Evolutionary conservation across 75 land plant genomes (phyloP), one percentile per base, ranked within the genome.

Genomic region (Azolla pinnata): DNA sequence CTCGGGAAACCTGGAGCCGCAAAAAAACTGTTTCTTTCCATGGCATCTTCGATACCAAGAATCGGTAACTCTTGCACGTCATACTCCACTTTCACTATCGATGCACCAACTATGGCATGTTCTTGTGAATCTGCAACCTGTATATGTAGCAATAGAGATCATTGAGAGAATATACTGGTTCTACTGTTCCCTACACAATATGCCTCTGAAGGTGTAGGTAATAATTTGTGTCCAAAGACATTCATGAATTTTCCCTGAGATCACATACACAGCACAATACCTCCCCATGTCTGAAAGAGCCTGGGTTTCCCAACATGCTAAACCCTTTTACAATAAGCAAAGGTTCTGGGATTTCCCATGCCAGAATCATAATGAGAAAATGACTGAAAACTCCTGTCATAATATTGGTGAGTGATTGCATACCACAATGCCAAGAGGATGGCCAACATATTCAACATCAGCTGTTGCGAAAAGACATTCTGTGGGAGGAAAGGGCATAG

Each of bases 61-160:
- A 90, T 75, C 0, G 91, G 97, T 45, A 71, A 72, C 21, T 76
- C 92, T 33, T 79, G 83, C 19, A 55, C 66, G 25, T 74, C 85
- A 75, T 90, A 90, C 23, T 79, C 74, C 50, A 90, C 73, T 40
- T 68, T 48, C 27, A 83, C 88, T 64, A 62, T 34, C 14, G 60
- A 65, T 42, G 91, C 87, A 23, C 78, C 91, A 70, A 52, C 59
- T 63, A 71, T 72, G 14, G 96, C 96, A 65, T 69, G 48, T 29
- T 78, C 80, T 59, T 79, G 81, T 51, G 87, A 73, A 31, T 90
- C 82, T 78, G 96, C 91, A 78, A 90, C 75, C 96, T 90, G 61
- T 2, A 56, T 4, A 14, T n/a, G n/a, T n/a, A n/a, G n/a, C n/a
- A n/a, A n/a, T n/a, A n/a, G n/a, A n/a, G n/a, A n/a, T n/a, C n/a